Evolutionary conservation across 805 yeast species (phyloP).

Genomic region (Saccharomycopsis sp.): DNA sequence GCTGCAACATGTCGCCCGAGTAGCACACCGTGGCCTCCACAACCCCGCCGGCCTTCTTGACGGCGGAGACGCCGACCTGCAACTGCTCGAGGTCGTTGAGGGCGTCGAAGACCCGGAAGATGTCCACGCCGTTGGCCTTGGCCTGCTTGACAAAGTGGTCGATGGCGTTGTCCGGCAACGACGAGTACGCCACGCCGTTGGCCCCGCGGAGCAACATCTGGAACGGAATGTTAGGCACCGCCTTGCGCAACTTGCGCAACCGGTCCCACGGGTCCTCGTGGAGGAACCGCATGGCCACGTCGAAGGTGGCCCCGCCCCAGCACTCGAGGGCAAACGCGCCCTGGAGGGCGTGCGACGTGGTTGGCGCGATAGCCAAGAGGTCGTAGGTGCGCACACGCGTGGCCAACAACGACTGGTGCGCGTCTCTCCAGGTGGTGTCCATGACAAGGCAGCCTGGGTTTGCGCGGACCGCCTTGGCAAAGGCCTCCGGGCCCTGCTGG

Average conservation of each 20-base stretch:
- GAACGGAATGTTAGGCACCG: conserved; percentile 98
- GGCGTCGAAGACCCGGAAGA: conserved; percentile 97
- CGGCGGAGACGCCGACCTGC: conserved; percentile 96
- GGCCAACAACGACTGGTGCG: conserved; percentile 95
- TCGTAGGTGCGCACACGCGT: conserved; percentile 96
- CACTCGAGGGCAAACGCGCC: conserved; percentile 96
- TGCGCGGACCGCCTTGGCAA: conserved; percentile 80
- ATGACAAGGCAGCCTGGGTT: conserved; percentile 85
- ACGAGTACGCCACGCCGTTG: conserved; percentile 97
- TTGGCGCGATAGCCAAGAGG: conserved; percentile 82
- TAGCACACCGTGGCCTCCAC: conserved; percentile 98
- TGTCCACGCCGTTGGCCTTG: conserved; percentile 92
- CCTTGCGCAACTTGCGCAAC: conserved; percentile 74
- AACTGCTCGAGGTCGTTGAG: conserved; percentile 94
- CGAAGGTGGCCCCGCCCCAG: conserved; percentile 99
- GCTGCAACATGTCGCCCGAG: conserved; percentile 97
- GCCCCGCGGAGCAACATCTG: conserved; percentile 99
- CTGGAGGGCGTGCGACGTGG: conserved; percentile 83
- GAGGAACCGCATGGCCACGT: conserved; percentile 96
- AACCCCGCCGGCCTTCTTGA: conserved; percentile 96
- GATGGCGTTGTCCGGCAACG: conserved; percentile 96
- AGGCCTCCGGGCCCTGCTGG: conserved; percentile 80
- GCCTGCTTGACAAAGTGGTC: conserved; percentile 96
- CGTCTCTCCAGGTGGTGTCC: conserved; percentile 99
- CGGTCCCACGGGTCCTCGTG: conserved; percentile 99